A percentile compares a stretch with the other conserved stretches of the same genome.
Evolutionary conservation across 805 yeast genomes (phyloP).

Genomic region (Suhomyces vadensis): DNA sequence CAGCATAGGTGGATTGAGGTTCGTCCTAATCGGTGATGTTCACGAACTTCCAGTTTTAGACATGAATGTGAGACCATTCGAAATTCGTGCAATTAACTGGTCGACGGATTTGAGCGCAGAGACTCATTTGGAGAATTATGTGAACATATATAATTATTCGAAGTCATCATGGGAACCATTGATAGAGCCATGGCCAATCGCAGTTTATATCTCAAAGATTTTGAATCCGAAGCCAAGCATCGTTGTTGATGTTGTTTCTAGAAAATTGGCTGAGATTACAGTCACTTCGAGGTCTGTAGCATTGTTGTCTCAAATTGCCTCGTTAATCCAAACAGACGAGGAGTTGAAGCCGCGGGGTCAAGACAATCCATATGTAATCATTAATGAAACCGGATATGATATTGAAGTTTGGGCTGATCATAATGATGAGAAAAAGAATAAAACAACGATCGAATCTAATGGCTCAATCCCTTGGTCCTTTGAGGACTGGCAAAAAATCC

Average conservation of each 20-base stretch:
- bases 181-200: slow-evolving; percentile 82
- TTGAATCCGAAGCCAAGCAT: slow-evolving; percentile 48
- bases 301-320: slow-evolving; percentile 65
- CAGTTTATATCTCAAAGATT: slow-evolving; percentile 62
- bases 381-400: slow-evolving; percentile 83
- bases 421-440: slow-evolving; percentile 15
- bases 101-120: slow-evolving; percentile 77
- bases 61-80: slow-evolving; percentile 69
- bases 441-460: slow-evolving; percentile 46
- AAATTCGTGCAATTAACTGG: slow-evolving; percentile 75
- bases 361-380: slow-evolving; percentile 76
- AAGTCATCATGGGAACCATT: slow-evolving; percentile 95
- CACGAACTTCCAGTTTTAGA: slow-evolving; percentile 89
- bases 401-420: slow-evolving; percentile 81
- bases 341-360: slow-evolving; percentile 68
- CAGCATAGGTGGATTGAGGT: slow-evolving; percentile 70
- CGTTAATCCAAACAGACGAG: slow-evolving; percentile 54
- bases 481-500: slow-evolving; percentile 86
- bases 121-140: slow-evolving; percentile 60
- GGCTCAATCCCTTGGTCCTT: slow-evolving; percentile 79
- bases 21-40: slow-evolving; percentile 85
- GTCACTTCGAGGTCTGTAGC: slow-evolving; percentile 82
- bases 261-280: slow-evolving; percentile 75
- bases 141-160: slow-evolving; percentile 83
- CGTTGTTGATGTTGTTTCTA: slow-evolving; percentile 68